Evolutionary conservation across 768 basidiomycete genomes (phyloP), one percentile per base, ranked within the genome.

Genomic region (Rubroboletus pulcherrimus): DNA sequence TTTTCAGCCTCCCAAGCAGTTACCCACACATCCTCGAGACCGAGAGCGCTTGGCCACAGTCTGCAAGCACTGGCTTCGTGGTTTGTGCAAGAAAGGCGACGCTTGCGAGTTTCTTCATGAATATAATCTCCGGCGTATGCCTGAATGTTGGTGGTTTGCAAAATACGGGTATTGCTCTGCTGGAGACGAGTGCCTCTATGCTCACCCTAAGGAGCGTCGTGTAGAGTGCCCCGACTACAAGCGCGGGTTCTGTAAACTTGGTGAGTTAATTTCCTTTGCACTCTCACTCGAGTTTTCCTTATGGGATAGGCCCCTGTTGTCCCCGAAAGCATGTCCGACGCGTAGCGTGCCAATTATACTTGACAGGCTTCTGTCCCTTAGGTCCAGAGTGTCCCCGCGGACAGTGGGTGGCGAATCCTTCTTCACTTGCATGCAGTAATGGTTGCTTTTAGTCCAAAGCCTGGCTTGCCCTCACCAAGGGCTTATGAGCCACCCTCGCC

Each of bases 41-140:
- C 76, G 90, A 60, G 91, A 92, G 62, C 82, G 90, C 41, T 78
- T 93, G 41, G 83, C 89, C 21, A 97, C 96, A 3, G 95, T 99
- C 17, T 99, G 97, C 77, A 98, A 98, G 74, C 97, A 98, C 75
- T 98, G 96, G 90, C 83, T 99, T 41, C 84, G 97, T 54, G 97
- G 97, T 14, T 79, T 99, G 17, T 98, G 97, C 75, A 98, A 98
- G 76, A 98, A 98, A 72, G 96, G 94, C 51, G 91, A 95, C 68
- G 87, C 89, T 26, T 99, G 97, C 75, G 97, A 98, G 75, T 99
- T 98, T 73, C 80, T 98, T 68, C 97, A 99, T 74, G 97, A 98
- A 75, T 99, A 98, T 77, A 97, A 98, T 70, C 81, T 99, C 49
- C 77, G 97, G 56, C 87, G 92, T 57, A 98, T 98, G 95, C 97